These are phyloP conservation scores for Debaryomycetaceae sp. DNA, from an alignment of 1,139 yeast species.

Conservation along the genomic window DNA sequence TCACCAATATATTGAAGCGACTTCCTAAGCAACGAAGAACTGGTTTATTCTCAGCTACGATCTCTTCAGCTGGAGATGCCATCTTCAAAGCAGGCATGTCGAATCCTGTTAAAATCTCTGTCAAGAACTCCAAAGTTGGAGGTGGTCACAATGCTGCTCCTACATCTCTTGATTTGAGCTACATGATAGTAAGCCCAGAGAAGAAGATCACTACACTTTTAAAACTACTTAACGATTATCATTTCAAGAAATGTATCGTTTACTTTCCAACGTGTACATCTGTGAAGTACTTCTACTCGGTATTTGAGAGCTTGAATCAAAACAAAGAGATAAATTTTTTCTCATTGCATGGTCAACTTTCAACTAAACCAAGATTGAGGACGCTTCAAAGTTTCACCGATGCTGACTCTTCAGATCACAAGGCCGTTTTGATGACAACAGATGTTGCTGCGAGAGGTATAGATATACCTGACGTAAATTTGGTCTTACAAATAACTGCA, in stretches of 20 bases:
- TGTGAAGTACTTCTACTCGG: slow-evolving; percentile 70
- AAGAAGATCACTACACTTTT: slow-evolving; percentile 58
- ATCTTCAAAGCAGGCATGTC: slow-evolving; percentile 79
- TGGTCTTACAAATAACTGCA: slow-evolving; percentile 84
- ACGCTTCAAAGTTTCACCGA: slow-evolving; percentile 61
- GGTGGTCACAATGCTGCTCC: slow-evolving; percentile 48
- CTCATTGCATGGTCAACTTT: slow-evolving; percentile 83
- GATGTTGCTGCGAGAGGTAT: slow-evolving; percentile 94
- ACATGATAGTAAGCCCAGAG: slow-evolving; percentile 58
- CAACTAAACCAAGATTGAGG: slow-evolving; percentile 69
- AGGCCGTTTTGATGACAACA: slow-evolving; percentile 70
- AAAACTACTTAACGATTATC: slow-evolving; percentile 49
- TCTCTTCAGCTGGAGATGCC: slow-evolving; percentile 70
- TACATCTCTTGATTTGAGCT: slow-evolving; percentile 58
- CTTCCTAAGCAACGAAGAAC: slow-evolving; percentile 91
- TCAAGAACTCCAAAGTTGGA: slow-evolving; percentile 49
- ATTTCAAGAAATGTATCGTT: slow-evolving; percentile 74
- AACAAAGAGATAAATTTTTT: slow-evolving; percentile 38
- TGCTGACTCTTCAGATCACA: slow-evolving; percentile 36
- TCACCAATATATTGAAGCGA: slow-evolving; percentile 58
- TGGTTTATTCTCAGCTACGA: slow-evolving; percentile 90
- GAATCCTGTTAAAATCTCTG: slow-evolving; percentile 83
- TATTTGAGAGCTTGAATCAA: slow-evolving; percentile 35
- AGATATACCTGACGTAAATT: slow-evolving; percentile 88
- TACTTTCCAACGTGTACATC: slow-evolving; percentile 89